phyloP scores from a whole-genome alignment of 129 eudicot species.

The Silybum marianum region DNA sequence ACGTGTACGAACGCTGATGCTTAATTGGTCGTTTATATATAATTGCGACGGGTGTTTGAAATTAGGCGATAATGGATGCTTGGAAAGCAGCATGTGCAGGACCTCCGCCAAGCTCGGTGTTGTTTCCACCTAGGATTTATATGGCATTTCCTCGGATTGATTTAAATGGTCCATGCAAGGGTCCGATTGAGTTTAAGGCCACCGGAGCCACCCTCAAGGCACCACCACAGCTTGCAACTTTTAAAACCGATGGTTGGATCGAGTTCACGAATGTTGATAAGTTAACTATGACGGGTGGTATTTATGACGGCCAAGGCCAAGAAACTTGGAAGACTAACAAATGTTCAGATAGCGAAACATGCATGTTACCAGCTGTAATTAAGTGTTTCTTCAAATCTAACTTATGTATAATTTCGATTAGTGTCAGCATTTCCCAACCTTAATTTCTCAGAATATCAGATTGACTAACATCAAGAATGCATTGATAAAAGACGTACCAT shows the following conservation, averaged over 20 bases:
- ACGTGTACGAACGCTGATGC: not conserved
- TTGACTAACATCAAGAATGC: slow-evolving; percentile 38
- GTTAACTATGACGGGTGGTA: slow-evolving; percentile 45
- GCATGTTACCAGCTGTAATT: slow-evolving; percentile 36
- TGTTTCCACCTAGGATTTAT: slow-evolving; percentile 42
- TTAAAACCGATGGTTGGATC: slow-evolving; percentile 42
- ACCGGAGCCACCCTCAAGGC: slow-evolving; percentile 42
- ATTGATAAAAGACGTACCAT: slow-evolving; percentile 37
- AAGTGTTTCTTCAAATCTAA: slow-evolving; percentile 28
- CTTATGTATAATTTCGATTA: not conserved
- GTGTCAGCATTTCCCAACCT: not conserved
- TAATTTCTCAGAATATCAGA: slow-evolving; percentile 34
- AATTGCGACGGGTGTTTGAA: not conserved
- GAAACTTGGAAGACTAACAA: slow-evolving; percentile 44
- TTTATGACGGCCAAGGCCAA: slow-evolving; percentile 57
- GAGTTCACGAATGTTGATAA: slow-evolving; percentile 29
- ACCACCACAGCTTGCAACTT: slow-evolving; percentile 29
- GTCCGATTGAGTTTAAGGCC: slow-evolving; percentile 35
- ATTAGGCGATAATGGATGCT: slow-evolving; percentile 45
- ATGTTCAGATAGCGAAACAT: slow-evolving; percentile 20
- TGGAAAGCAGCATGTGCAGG: slow-evolving; percentile 54
- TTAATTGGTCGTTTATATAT: not conserved
- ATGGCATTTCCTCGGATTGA: slow-evolving; percentile 15
- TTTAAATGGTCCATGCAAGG: slow-evolving; percentile 47
- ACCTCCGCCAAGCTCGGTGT: slow-evolving; percentile 29